A percentile compares a stretch with the other conserved stretches of the same genome.
These are phyloP conservation scores for Clonostachys solani DNA, from an alignment of 2,329 filamentous ascomycete species.

Conservation along the genomic window DNA sequence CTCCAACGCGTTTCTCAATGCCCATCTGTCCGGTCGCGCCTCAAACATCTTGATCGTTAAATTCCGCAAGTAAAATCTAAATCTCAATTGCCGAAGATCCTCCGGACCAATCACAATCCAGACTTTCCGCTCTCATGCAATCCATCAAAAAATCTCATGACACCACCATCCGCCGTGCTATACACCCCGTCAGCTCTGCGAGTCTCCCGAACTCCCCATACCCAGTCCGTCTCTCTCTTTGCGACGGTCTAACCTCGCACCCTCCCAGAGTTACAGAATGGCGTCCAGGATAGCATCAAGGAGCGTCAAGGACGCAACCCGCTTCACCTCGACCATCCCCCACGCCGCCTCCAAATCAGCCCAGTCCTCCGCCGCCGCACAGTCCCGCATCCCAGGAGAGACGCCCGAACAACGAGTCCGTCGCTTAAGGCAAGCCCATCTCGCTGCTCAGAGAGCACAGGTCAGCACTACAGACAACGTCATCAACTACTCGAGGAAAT, in stretches of 20 bases:
- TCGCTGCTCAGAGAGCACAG: conserved; percentile 58
- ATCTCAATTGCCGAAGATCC: conserved; percentile 17
- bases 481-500: conserved; percentile 39
- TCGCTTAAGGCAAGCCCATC: conserved; percentile 62
- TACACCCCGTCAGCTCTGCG: conserved; percentile 3
- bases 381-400: conserved; percentile 35
- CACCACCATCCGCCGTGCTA: conserved; percentile 5
- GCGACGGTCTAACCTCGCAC: not conserved
- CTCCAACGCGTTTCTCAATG: too few species aligned
- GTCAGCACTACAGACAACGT: conserved; percentile 47
- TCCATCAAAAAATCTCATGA: conserved; percentile 30
- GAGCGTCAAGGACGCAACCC: conserved; percentile 74
- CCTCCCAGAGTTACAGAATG: conserved; percentile 18
- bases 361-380: conserved; percentile 22
- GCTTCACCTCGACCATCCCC: conserved; percentile 50
- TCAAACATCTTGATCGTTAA: too few species aligned
- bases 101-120: conserved; percentile 26
- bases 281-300: conserved; percentile 48
- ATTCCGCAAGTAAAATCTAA: not conserved
- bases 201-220: not conserved
- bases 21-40: too few species aligned
- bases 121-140: conserved; percentile 15
- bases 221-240: not conserved
- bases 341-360: conserved; percentile 63
- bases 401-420: conserved; percentile 67